A percentile compares a stretch with the other conserved stretches of the same genome.
Conservation (phyloP, 1,139 yeast genomes). For the Debaryomyces subglobosus region DNA sequence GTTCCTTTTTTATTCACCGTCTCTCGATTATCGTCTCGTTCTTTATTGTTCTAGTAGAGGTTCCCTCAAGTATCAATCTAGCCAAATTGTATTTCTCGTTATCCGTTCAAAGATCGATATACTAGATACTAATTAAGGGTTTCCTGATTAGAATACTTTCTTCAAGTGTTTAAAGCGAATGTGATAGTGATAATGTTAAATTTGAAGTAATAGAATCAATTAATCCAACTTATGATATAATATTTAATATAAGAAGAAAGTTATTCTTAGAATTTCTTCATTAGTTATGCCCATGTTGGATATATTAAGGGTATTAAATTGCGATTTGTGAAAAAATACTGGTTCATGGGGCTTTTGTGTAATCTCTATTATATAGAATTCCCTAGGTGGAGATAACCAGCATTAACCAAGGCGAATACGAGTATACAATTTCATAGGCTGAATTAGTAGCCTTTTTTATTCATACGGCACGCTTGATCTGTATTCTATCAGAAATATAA, state of each 20-base stretch:
- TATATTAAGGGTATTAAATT: constrained; percentile 5
- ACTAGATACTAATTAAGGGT: background rate
- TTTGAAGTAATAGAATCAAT: background rate
- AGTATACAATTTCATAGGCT: background rate
- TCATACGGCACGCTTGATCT: background rate
- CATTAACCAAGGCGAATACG: background rate
- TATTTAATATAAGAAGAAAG: background rate
- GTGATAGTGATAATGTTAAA: background rate
- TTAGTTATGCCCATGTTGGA: background rate
- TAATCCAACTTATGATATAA: background rate
- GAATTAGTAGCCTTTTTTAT: background rate
- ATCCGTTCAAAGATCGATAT: background rate
- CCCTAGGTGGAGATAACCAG: constrained; percentile 6
- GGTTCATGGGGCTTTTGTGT: constrained; percentile 5
- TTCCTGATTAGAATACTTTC: background rate
- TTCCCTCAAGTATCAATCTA: background rate
- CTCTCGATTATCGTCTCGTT: background rate
- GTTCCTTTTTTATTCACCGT: background rate
- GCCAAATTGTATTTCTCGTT: background rate
- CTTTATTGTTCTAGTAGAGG: background rate
- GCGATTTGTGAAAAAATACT: constrained; percentile 1
- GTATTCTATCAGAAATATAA: background rate
- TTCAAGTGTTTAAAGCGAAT: constrained; percentile 5
- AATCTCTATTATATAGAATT: constrained; percentile 1
- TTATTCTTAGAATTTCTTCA: background rate